These are phyloP conservation scores for Pseudonitzschia delicatissima DNA, from an alignment of 108 stramenopile species.

Conservation along the genomic window DNA sequence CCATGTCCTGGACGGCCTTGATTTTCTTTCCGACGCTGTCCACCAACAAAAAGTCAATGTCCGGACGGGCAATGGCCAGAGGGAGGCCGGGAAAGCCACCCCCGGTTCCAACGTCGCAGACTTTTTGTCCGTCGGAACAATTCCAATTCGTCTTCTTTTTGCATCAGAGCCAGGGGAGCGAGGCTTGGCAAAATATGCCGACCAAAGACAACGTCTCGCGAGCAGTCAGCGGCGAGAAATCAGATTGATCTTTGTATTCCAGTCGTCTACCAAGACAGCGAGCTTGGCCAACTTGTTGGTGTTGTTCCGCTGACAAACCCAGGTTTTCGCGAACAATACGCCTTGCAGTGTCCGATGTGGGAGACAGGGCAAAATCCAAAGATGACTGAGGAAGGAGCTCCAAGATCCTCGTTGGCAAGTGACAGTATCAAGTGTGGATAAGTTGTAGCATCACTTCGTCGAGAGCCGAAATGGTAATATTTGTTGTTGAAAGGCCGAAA, in stretches of 20 bases:
- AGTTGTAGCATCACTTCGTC: neutral
- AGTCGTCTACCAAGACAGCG: conserved; percentile 58
- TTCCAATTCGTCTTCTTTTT: neutral
- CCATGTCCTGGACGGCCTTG: conserved; percentile 74
- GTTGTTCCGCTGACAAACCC: conserved; percentile 31
- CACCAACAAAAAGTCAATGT: conserved; percentile 65
- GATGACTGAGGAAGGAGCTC: conserved; percentile 11
- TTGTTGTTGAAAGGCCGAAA: conserved; percentile 5
- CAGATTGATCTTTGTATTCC: conserved; percentile 86
- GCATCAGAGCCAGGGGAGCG: conserved; percentile 44
- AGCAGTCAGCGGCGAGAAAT: conserved; percentile 75
- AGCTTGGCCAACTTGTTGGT: conserved; percentile 52
- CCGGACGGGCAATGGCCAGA: conserved; percentile 72
- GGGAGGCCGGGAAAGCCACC: conserved; percentile 93
- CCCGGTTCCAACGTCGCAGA: conserved; percentile 77
- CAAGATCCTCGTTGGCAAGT: neutral
- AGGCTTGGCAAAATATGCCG: conserved; percentile 78
- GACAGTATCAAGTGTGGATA: neutral
- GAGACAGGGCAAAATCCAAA: conserved; percentile 43
- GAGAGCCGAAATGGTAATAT: neutral
- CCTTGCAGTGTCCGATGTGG: conserved; percentile 30
- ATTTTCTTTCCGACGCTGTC: conserved; percentile 86
- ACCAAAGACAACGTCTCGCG: conserved; percentile 61
- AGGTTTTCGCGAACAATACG: conserved; percentile 24
- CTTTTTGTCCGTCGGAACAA: conserved; percentile 11